Conservation (phyloP, 768 basidiomycete species). For the Macrolepiota albuminosa region DNA sequence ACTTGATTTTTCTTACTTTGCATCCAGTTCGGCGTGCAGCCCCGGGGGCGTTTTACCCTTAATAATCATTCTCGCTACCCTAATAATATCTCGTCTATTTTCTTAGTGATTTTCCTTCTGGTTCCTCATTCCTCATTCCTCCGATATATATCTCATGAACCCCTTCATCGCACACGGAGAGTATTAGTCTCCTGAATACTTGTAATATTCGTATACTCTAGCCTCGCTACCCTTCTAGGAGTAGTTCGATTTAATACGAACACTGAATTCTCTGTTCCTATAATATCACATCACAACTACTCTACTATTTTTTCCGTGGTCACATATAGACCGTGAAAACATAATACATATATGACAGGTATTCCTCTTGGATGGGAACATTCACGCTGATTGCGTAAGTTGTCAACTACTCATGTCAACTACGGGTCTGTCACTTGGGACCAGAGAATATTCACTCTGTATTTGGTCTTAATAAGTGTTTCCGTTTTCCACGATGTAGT, state of each 20-base stretch:
- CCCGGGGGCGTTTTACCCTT: constrained; percentile 21
- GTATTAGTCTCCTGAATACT: constrained; percentile 16
- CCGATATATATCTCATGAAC: constrained; percentile 16
- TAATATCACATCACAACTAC: constrained; percentile 10
- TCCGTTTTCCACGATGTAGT: neutral
- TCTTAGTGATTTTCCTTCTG: constrained; percentile 21
- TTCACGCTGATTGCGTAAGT: neutral
- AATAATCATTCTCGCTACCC: constrained; percentile 14
- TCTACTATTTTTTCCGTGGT: constrained; percentile 14
- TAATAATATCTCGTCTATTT: constrained; percentile 16
- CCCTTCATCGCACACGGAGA: constrained; percentile 4
- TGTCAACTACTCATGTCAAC: neutral
- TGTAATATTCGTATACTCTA: constrained; percentile 31
- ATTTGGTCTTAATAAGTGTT: neutral
- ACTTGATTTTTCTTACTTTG: constrained; percentile 13
- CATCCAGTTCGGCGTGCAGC: constrained; percentile 19
- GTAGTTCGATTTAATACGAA: constrained; percentile 16
- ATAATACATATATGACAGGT: neutral
- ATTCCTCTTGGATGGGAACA: neutral
- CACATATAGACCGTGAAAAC: constrained; percentile 3
- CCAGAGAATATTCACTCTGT: neutral
- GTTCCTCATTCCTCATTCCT: constrained; percentile 11
- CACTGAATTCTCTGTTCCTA: constrained; percentile 14
- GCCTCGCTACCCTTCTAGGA: constrained; percentile 15
- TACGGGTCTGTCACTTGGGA: neutral